Base-by-base conservation (phyloP, 1,284 basidiomycete species). In the Ceratobasidium sp. region DNA sequence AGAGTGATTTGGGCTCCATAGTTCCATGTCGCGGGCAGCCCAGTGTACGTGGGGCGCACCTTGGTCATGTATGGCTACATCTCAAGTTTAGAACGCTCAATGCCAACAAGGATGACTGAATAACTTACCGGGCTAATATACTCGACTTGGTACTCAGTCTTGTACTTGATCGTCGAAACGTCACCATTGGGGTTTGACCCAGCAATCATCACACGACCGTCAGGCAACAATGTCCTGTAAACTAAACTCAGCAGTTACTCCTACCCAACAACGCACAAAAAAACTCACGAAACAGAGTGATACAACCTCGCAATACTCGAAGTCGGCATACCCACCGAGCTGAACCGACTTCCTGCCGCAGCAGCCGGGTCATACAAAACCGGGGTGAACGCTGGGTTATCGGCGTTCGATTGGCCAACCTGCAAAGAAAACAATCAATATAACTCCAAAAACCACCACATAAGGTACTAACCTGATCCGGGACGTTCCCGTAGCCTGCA, bases 141-240 rank as follows among this genome's bases (percentile, higher is more conserved):
- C 81, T 95, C 93, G 16, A 92, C 88, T 54, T 89, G 89, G 80
- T 95, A 95, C 79, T 94, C 91, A 2, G 94, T 95, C 47, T 88
- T 86, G 79, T 90, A 94, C 77, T 83, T 83, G 47, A 87, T 80
- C 61, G 79, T 79, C 4, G 64, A 47, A 26, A 91, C 83, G 80
- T 96, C 93, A 32, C 87, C 83, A 81, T 96, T 94, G 26, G 94
- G 93, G 82, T 96, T 96, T 26, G 92, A 94, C 35, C 94, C 94
- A 43, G 91, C 87, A 55, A 95, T 86, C 73, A 94, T 81, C 1
- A 91, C 84, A 1, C 89, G 87, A 30, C 91, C 92, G 82, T 96
- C 94, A 57, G 92, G 88, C 28, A 95, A 85, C 32, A 95, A 84
- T 28, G 88, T 85, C 28, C 61, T 63, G 8, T n/a, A 2, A 3